Percentiles rank a stretch among this genome's conserved stretches.
Conservation (phyloP, 2,329 filamentous ascomycete species). For the Aspergillus neotritici region DNA sequence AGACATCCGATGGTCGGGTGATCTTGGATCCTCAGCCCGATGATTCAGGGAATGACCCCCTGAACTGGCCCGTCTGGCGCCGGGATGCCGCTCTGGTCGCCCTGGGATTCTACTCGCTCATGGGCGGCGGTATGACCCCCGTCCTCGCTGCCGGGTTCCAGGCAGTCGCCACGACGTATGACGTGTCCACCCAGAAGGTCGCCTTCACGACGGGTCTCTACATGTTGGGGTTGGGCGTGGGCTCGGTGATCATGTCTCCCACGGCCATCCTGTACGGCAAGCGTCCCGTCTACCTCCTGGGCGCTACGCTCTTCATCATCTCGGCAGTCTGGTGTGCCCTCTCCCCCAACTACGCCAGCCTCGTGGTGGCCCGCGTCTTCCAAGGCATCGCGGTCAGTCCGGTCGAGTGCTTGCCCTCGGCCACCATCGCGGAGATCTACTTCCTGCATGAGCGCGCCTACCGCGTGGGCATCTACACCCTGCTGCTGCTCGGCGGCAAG, state of each 20-base stretch:
- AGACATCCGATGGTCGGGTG: slow-evolving; percentile 72
- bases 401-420: slow-evolving; percentile 86
- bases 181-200: slow-evolving; percentile 65
- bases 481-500: slow-evolving; percentile 83
- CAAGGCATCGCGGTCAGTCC: slow-evolving; percentile 84
- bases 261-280: slow-evolving; percentile 91
- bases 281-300: slow-evolving; percentile 77
- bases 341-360: slow-evolving; percentile 73
- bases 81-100: slow-evolving; percentile 74
- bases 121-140: slow-evolving; percentile 89
- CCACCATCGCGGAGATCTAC: slow-evolving; percentile 93
- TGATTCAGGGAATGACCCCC: slow-evolving; percentile 79
- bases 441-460: slow-evolving; percentile 92
- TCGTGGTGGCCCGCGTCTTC: slow-evolving; percentile 76
- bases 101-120: slow-evolving; percentile 85
- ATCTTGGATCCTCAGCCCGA: slow-evolving; percentile 90
- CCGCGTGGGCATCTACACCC: slow-evolving; percentile 85
- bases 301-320: slow-evolving; percentile 69
- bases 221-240: slow-evolving; percentile 88
- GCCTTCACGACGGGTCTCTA: slow-evolving; percentile 85
- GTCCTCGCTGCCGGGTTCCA: slow-evolving; percentile 85
- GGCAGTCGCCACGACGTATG: slow-evolving; percentile 63
- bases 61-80: slow-evolving; percentile 84
- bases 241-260: slow-evolving; percentile 76
- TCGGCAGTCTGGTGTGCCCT: slow-evolving; percentile 78